Conservation (phyloP, 2,329 filamentous ascomycete species). For the Cercospora zeae-maydis region DNA sequence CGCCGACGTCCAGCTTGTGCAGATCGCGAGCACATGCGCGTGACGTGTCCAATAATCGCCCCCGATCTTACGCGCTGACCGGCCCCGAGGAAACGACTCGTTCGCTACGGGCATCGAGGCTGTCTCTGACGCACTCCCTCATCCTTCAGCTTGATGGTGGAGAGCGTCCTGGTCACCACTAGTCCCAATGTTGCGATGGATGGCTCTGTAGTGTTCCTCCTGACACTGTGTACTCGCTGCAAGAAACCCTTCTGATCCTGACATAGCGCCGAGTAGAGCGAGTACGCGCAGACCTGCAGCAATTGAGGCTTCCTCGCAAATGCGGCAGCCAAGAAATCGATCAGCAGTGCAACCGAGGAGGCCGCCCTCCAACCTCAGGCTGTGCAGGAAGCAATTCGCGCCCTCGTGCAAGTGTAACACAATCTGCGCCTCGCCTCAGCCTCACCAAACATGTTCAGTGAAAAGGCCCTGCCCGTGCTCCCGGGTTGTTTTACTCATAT, state of each 20-base stretch:
- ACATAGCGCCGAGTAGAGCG: not conserved
- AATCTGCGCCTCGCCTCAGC: not conserved
- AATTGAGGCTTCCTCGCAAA: not conserved
- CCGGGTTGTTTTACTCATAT: not conserved
- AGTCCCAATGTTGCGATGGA: not conserved
- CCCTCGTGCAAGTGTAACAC: not conserved
- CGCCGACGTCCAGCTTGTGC: not conserved
- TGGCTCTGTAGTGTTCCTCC: not conserved
- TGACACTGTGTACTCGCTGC: not conserved
- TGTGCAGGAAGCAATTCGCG: not conserved
- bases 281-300: not conserved
- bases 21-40: not conserved
- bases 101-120: not conserved
- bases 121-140: not conserved
- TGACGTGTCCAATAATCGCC: not conserved
- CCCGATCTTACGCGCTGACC: not conserved
- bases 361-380: not conserved
- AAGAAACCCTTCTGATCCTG: not conserved
- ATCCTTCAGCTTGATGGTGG: not conserved
- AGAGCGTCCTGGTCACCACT: not conserved
- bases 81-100: not conserved
- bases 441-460: not conserved
- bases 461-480: not conserved
- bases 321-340: not conserved
- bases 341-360: slow-evolving; percentile 1